Evolutionary conservation across 2,329 filamentous ascomycete species (phyloP), one percentile per base, ranked within the genome.

Genomic region (Cordyceps militaris): DNA sequence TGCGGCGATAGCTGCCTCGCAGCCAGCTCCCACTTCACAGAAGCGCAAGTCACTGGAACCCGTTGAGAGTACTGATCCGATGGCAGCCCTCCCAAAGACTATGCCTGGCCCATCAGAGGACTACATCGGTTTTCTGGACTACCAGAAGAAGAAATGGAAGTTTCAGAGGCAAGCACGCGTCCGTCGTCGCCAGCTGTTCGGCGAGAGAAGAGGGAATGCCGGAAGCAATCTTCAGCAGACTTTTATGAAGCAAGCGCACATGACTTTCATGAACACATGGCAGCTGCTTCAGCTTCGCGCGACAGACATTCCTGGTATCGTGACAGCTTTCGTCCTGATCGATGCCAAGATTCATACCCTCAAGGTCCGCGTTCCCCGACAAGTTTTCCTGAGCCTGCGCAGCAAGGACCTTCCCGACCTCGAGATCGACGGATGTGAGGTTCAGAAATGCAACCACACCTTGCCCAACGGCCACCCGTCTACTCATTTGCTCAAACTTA

Each of bases 131-230:
- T 99, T 96, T 77, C 71, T 99, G 55, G 81, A 88, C 67, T 97
- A 97, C 67, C 94, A 99, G 70, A 99, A 99, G 73, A 85, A 92
- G 74, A 99, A 99, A 73, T 99, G 94, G 94, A 97, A 93, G 75
- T 87, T 97, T 38, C 94, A 99, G 70, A 96, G 91, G 67, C 88
- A 96, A 69, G 91, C 93, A 34, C 85, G 94, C 23, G 80, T 87
- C 60, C 86, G 93, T 44, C 82, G 95, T 62, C 84, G 93, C 50
- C 94, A 99, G 69, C 78, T 99, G 1, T 99, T 99, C 66, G 94
- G 94, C 60, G 93, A 99, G 66, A 86, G 88, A 58, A 82, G 86
- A 60, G 76, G 77, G 11, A 64, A 68, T 42, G 63, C 66, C 8
- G 69, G 63, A 40, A 81, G 72, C 67, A 83, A 84, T 61, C 81